phyloP scores from a whole-genome alignment of 2,329 filamentous ascomycete genomes.

The Graphiopsis chlorocephala region DNA sequence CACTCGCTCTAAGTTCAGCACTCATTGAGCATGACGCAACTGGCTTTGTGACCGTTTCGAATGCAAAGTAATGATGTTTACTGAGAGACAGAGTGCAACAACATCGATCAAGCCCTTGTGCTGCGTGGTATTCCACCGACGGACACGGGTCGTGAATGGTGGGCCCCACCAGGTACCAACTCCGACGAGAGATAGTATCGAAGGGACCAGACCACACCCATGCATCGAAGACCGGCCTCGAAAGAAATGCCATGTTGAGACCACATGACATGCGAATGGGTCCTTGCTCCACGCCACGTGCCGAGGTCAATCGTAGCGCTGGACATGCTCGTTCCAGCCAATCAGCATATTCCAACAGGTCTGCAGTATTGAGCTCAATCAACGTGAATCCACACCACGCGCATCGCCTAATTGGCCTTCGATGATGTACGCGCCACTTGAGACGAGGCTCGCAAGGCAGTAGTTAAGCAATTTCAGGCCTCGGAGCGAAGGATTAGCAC shows the following conservation, averaged over 20 bases:
- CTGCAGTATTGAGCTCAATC: not conserved
- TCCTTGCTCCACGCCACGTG: not conserved
- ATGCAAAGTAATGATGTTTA: not conserved
- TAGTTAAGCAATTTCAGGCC: not conserved
- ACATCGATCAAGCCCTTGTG: not conserved
- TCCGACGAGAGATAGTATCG: not conserved
- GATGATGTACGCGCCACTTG: not conserved
- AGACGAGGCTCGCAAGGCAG: not conserved
- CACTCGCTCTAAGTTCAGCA: not conserved
- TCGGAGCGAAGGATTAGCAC: not conserved
- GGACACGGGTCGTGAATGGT: not conserved
- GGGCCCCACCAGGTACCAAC: not conserved
- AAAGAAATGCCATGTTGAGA: not conserved
- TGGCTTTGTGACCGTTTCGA: not conserved
- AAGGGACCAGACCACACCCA: not conserved
- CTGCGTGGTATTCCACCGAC: not conserved
- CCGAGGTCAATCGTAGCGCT: constrained; percentile 4
- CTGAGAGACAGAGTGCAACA: not conserved
- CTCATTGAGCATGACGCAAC: not conserved
- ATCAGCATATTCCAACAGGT: not conserved
- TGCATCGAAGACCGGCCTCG: not conserved
- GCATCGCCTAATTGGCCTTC: not conserved
- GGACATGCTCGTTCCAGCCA: not conserved
- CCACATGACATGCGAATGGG: constrained; percentile 1
- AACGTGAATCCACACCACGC: not conserved